Conservation (phyloP, 495 filamentous ascomycete genomes). For the Lophiotrema nucula region DNA sequence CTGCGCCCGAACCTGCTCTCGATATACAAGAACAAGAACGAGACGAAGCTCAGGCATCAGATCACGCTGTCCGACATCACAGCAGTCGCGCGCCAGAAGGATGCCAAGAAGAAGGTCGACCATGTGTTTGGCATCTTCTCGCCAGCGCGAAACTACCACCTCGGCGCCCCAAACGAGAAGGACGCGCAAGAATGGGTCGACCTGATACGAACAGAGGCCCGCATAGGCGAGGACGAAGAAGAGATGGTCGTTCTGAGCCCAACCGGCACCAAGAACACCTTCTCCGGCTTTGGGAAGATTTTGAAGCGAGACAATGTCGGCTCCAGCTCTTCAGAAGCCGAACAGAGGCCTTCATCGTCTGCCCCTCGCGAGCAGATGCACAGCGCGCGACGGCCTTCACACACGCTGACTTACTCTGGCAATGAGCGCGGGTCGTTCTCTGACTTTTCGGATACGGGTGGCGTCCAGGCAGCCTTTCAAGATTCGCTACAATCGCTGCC, state of each 20-base stretch:
- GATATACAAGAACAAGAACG: slow-evolving; percentile 88
- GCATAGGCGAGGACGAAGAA: slow-evolving; percentile 81
- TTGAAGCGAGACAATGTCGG: slow-evolving; percentile 35
- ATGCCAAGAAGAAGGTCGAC: slow-evolving; percentile 75
- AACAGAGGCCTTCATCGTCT: slow-evolving; percentile 18
- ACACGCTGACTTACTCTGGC: slow-evolving; percentile 76
- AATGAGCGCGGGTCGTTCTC: slow-evolving; percentile 86
- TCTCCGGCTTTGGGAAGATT: slow-evolving; percentile 31
- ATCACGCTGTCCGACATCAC: slow-evolving; percentile 87
- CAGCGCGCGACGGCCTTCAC: slow-evolving; percentile 42
- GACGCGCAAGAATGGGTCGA: slow-evolving; percentile 88
- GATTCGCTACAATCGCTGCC: slow-evolving; percentile 45
- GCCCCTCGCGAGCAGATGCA: slow-evolving; percentile 17
- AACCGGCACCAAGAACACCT: slow-evolving; percentile 39
- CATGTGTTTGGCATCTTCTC: slow-evolving; percentile 94
- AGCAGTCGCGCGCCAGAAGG: slow-evolving; percentile 81
- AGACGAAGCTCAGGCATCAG: slow-evolving; percentile 83
- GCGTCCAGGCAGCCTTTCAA: slow-evolving; percentile 43
- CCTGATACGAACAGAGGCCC: slow-evolving; percentile 73
- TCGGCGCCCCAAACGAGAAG: slow-evolving; percentile 67
- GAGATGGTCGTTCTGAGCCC: slow-evolving; percentile 71
- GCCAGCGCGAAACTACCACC: slow-evolving; percentile 84
- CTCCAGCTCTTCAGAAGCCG: slow-evolving; percentile 68
- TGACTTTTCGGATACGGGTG: slow-evolving; percentile 73
- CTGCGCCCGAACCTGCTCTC: slow-evolving; percentile 91